These are phyloP conservation scores for Nakazawaea ishiwadae DNA, from an alignment of 805 yeast species.

Conservation along the genomic window DNA sequence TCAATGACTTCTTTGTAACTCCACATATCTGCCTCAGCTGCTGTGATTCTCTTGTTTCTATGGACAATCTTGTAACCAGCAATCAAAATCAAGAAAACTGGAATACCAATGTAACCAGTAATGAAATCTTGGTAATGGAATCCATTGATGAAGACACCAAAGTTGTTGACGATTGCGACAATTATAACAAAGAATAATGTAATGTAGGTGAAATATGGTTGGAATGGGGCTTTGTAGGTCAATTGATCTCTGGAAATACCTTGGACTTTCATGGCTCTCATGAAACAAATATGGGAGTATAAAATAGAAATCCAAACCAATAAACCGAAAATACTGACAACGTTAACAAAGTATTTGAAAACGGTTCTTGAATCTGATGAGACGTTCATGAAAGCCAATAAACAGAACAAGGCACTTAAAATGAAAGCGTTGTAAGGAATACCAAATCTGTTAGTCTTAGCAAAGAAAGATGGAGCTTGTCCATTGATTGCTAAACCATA, in stretches of 20 bases:
- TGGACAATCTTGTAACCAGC: slow-evolving; percentile 53
- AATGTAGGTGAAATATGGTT: slow-evolving; percentile 40
- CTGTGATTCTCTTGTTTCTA: slow-evolving; percentile 43
- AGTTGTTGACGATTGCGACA: slow-evolving; percentile 35
- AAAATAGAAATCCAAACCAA: slow-evolving; percentile 71
- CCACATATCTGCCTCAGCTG: slow-evolving; percentile 56
- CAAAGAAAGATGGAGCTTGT: slow-evolving; percentile 36
- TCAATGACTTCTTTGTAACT: slow-evolving; percentile 54
- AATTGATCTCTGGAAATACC: slow-evolving; percentile 36
- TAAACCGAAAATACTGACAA: slow-evolving; percentile 61
- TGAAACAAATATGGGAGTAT: slow-evolving; percentile 41
- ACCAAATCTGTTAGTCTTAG: slow-evolving; percentile 36
- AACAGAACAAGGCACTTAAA: slow-evolving; percentile 32
- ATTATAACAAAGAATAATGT: slow-evolving; percentile 32
- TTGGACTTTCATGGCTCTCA: slow-evolving; percentile 39
- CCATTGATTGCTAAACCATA: slow-evolving; percentile 41
- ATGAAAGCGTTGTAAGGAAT: slow-evolving; percentile 39
- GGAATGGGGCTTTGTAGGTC: slow-evolving; percentile 38
- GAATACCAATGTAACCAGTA: slow-evolving; percentile 64
- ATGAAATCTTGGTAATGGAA: slow-evolving; percentile 55
- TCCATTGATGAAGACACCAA: slow-evolving; percentile 39
- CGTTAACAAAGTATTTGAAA: slow-evolving; percentile 37
- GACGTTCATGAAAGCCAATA: slow-evolving; percentile 41
- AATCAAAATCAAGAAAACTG: slow-evolving; percentile 48
- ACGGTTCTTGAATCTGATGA: slow-evolving; percentile 31